These are phyloP conservation scores for Allium sativum DNA, from an alignment of 106 monocot genomes.

Conservation along the genomic window DNA sequence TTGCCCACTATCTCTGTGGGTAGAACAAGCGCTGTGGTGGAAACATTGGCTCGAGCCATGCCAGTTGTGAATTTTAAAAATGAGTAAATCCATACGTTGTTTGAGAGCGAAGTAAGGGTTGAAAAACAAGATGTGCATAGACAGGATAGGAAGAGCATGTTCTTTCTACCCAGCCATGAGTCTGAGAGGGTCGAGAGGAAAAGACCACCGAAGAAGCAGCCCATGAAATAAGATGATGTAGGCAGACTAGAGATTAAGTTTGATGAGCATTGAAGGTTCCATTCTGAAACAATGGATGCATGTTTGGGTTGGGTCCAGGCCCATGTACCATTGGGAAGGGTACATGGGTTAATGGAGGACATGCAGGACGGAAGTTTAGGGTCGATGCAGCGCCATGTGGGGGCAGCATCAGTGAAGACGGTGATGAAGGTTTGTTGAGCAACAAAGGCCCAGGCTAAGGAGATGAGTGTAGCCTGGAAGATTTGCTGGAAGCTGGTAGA, in stretches of 20 bases:
- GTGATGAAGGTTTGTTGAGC: slow-evolving; percentile 32
- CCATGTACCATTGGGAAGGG: slow-evolving; percentile 6
- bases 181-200: slow-evolving; percentile 16
- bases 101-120: slow-evolving; percentile 8
- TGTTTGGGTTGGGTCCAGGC: slow-evolving; percentile 7
- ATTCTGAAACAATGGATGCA: slow-evolving; percentile 18
- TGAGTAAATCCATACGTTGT: slow-evolving; percentile 14
- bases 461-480: slow-evolving; percentile 13
- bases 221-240: slow-evolving; percentile 21
- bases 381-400: slow-evolving; percentile 18
- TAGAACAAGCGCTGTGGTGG: slow-evolving; percentile 19
- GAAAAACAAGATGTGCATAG: slow-evolving; percentile 15
- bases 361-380: not conserved
- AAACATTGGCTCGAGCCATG: slow-evolving; percentile 17
- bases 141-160: slow-evolving; percentile 22
- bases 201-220: slow-evolving; percentile 26
- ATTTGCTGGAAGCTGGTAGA: slow-evolving; percentile 9
- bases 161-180: slow-evolving; percentile 27
- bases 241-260: slow-evolving; percentile 14
- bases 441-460: slow-evolving; percentile 22
- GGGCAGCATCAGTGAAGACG: slow-evolving; percentile 24
- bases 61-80: slow-evolving; percentile 15
- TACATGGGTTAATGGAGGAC: not conserved
- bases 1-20: slow-evolving; percentile 15
- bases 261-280: slow-evolving; percentile 5